phyloP scores from a whole-genome alignment of 768 basidiomycete genomes.

The Xanthoconium purpureum region DNA sequence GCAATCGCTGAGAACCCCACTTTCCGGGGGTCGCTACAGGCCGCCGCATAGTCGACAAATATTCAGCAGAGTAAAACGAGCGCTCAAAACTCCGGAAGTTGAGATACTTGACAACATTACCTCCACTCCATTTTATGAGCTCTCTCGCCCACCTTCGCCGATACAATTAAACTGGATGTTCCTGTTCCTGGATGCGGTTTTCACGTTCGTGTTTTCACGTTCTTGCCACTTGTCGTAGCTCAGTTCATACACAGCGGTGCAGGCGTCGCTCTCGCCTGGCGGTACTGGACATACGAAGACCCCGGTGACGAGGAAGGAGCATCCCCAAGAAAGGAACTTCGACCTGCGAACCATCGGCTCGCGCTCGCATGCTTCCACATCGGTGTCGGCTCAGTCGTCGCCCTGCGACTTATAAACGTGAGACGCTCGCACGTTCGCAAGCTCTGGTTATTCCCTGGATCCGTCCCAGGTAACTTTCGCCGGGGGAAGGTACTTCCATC shows the following conservation, averaged over 20 bases:
- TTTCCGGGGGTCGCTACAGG: neutral
- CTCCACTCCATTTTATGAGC: conserved; percentile 26
- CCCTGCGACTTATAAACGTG: conserved; percentile 25
- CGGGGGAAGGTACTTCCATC: conserved; percentile 14
- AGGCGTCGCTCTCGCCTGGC: conserved; percentile 28
- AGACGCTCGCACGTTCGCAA: conserved; percentile 30
- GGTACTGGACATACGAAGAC: conserved; percentile 25
- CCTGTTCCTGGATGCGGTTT: conserved; percentile 28
- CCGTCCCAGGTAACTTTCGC: conserved; percentile 24
- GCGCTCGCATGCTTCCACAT: conserved; percentile 28
- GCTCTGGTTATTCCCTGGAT: conserved; percentile 30
- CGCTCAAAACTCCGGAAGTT: conserved; percentile 17
- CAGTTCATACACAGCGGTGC: conserved; percentile 17
- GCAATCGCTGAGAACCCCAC: neutral
- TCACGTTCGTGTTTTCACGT: conserved; percentile 24
- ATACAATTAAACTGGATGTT: conserved; percentile 28
- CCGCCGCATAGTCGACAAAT: conserved; percentile 7
- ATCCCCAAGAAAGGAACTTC: conserved; percentile 21
- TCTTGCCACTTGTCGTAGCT: neutral
- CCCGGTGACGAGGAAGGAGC: conserved; percentile 12
- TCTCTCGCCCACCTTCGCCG: conserved; percentile 14
- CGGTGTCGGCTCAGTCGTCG: conserved; percentile 28
- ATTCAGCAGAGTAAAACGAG: neutral
- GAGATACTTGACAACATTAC: conserved; percentile 16
- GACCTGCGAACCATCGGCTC: conserved; percentile 30